Percentiles rank a stretch among this genome's conserved stretches.
These are phyloP conservation scores for Candida nemodendra DNA, from an alignment of 805 yeast species.

Conservation along the genomic window DNA sequence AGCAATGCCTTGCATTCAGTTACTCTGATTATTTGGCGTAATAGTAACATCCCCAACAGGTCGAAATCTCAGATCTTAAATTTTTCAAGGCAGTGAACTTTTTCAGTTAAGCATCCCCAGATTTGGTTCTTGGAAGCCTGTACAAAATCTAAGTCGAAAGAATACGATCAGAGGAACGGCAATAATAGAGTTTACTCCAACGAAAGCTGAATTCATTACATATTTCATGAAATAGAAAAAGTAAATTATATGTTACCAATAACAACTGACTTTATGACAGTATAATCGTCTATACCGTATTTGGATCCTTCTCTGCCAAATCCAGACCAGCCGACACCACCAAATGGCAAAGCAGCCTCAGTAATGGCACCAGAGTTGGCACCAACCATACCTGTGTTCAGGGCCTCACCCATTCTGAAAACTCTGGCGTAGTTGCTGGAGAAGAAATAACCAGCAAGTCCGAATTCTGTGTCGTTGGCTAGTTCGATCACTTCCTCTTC, in stretches of 20 bases:
- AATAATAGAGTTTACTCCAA: no score
- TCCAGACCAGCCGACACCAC: conserved; percentile 78
- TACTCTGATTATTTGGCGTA: no score
- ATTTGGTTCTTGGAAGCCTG: no score
- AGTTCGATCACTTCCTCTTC: conserved; percentile 59
- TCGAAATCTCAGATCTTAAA: no score
- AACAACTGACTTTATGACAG: conserved; percentile 62
- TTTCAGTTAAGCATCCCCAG: no score
- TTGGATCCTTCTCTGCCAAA: conserved; percentile 80
- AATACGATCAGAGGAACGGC: no score
- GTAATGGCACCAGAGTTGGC: conserved; percentile 73
- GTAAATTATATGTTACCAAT: conserved; percentile 38
- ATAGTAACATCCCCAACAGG: no score
- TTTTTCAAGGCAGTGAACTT: conserved; percentile 1
- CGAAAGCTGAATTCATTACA: no score
- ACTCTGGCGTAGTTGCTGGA: conserved; percentile 54
- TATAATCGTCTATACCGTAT: conserved; percentile 74
- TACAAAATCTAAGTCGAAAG: no score
- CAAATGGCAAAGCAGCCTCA: conserved; percentile 68
- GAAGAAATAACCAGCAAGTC: conserved; percentile 76
- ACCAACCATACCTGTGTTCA: conserved; percentile 82
- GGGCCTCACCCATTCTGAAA: conserved; percentile 60
- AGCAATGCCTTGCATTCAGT: no score
- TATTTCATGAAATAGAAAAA: no score
- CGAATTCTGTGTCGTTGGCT: conserved; percentile 70